Evolutionary conservation across 805 yeast genomes (phyloP).

Genomic region (Hermanozyma aechmeae): DNA sequence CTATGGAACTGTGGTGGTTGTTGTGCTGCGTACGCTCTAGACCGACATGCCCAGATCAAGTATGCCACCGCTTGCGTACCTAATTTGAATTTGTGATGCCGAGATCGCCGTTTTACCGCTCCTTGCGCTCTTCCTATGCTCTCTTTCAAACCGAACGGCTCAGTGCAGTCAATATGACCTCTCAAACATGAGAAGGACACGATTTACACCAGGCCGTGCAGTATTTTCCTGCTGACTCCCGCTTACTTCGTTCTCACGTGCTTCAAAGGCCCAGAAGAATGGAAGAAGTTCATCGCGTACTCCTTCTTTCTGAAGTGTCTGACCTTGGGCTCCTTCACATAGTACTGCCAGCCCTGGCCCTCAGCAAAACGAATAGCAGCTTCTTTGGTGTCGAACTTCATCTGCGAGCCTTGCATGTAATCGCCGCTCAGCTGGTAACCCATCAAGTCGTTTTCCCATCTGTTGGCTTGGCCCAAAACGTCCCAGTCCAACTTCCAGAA

Average conservation of each 20-base stretch:
- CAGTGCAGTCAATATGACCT: no score
- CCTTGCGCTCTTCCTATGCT: no score
- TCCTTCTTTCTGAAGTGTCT: conserved; percentile 69
- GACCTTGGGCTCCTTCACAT: conserved; percentile 71
- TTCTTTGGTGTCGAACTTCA: conserved; percentile 67
- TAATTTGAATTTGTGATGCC: no score
- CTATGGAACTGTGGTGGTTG: no score
- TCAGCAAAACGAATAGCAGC: conserved; percentile 72
- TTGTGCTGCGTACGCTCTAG: no score
- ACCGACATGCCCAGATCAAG: no score
- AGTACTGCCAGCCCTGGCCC: conserved; percentile 80
- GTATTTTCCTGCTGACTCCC: no score
- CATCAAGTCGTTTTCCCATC: conserved; percentile 86
- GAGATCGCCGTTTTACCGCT: no score
- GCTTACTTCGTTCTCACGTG: conserved; percentile 74
- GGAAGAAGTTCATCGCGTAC: conserved; percentile 63
- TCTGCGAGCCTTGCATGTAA: conserved; percentile 69
- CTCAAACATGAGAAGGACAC: no score
- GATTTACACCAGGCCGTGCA: no score
- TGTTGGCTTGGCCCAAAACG: conserved; percentile 60
- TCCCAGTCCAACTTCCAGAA: conserved; percentile 83
- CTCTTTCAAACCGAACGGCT: no score
- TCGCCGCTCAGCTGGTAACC: conserved; percentile 79
- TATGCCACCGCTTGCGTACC: no score
- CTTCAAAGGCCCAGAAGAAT: conserved; percentile 62